phyloP scores from a whole-genome alignment of 805 yeast species.

The Torulaspora gathmanii region DNA sequence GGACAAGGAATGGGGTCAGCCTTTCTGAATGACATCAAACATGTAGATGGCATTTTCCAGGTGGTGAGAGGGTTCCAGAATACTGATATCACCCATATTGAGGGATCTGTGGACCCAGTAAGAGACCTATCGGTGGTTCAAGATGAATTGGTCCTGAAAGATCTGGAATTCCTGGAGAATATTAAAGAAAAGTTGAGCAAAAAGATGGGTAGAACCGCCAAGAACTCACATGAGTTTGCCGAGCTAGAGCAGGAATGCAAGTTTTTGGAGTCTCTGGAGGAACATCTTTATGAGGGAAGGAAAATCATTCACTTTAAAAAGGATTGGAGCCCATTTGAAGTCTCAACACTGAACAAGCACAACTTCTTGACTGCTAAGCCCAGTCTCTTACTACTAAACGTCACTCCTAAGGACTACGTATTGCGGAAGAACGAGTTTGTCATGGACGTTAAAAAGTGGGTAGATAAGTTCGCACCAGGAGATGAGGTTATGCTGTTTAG shows the following conservation, averaged over 20 bases:
- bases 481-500: constrained; percentile 66
- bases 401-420: constrained; percentile 64
- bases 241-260: constrained; percentile 41
- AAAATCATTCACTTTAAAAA: constrained; percentile 59
- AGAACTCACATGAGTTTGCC: constrained; percentile 45
- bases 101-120: constrained; percentile 65
- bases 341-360: constrained; percentile 61
- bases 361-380: constrained; percentile 84
- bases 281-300: constrained; percentile 47
- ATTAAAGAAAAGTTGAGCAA: constrained; percentile 50
- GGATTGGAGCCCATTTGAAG: constrained; percentile 60
- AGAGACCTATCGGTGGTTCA: constrained; percentile 71
- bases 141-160: constrained; percentile 73
- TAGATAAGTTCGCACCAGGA: constrained; percentile 59
- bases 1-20: constrained; percentile 85
- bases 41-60: constrained; percentile 78
- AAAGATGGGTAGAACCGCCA: constrained; percentile 36
- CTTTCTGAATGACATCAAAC: constrained; percentile 70
- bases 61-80: constrained; percentile 72
- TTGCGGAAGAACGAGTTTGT: constrained; percentile 49
- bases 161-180: constrained; percentile 63
- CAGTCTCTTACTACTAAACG: constrained; percentile 70
- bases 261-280: constrained; percentile 39
- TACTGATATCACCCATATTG: constrained; percentile 73
- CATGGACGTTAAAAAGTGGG: constrained; percentile 57